Conservation (phyloP, 768 basidiomycete species). For the Kwoniella mangroviensis region DNA sequence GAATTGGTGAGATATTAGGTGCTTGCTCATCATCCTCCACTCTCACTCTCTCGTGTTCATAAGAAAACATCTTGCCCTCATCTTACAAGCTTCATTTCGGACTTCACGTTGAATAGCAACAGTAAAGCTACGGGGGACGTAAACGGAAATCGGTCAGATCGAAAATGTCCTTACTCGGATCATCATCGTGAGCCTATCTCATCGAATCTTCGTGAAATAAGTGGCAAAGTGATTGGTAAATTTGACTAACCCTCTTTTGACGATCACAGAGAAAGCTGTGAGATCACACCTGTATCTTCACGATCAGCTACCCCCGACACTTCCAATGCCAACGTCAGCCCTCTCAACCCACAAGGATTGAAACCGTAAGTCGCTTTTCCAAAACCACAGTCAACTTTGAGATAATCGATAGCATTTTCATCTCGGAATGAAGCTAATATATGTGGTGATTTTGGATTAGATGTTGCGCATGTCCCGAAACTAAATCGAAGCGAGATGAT, state of each 20-base stretch:
- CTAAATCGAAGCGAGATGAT: slow-evolving; percentile 88
- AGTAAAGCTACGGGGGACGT: not conserved
- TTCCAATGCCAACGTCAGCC: slow-evolving; percentile 63
- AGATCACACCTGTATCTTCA: slow-evolving; percentile 23
- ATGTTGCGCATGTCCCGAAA: slow-evolving; percentile 94
- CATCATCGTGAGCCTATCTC: slow-evolving; percentile 15
- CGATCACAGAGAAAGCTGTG: not conserved
- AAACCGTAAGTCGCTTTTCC: slow-evolving; percentile 96
- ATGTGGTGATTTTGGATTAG: slow-evolving; percentile 60
- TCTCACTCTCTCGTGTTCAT: not conserved
- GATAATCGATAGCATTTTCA: no score
- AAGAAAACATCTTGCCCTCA: not conserved
- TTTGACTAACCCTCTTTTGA: not conserved
- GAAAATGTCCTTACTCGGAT: slow-evolving; percentile 17
- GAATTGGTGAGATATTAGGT: slow-evolving; percentile 3
- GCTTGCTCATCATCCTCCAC: slow-evolving; percentile 5
- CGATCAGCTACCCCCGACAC: slow-evolving; percentile 32
- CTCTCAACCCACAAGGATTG: slow-evolving; percentile 88
- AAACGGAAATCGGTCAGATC: not conserved
- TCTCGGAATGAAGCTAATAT: no score
- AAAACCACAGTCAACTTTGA: no score
- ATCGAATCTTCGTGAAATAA: not conserved
- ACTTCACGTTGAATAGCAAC: not conserved
- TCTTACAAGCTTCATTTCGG: no score
- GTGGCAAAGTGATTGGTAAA: slow-evolving; percentile 10